phyloP scores from a whole-genome alignment of 192 early-diverging fungal genomes.

The Gigaspora rosea region DNA sequence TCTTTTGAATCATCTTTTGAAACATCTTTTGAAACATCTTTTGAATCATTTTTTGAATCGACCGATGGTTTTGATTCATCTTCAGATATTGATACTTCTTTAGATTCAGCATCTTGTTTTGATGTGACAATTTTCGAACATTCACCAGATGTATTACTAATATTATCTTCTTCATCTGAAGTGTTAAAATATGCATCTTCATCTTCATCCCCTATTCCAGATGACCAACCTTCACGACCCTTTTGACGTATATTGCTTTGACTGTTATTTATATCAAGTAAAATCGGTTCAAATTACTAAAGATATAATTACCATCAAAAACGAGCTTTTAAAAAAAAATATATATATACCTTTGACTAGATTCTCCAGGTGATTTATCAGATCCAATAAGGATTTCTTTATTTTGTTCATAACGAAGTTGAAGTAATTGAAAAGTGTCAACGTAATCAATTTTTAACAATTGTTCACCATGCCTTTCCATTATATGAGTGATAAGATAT shows the following conservation, averaged over 20 bases:
- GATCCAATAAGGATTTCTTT: conserved; percentile 12
- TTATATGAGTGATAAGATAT: conserved; percentile 70
- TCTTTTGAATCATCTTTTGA: not conserved
- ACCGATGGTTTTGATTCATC: not conserved
- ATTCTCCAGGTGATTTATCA: not conserved
- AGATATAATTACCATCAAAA: not conserved
- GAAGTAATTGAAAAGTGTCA: conserved; percentile 59
- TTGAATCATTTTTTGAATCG: not conserved
- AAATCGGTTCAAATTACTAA: not conserved
- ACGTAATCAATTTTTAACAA: conserved; percentile 68
- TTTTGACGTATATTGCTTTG: conserved; percentile 18
- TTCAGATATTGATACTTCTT: no score
- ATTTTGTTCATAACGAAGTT: conserved; percentile 17
- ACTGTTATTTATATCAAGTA: not conserved
- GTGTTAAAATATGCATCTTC: conserved; percentile 86
- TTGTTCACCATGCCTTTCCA: conserved; percentile 56
- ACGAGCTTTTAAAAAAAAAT: not conserved
- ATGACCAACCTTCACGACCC: conserved; percentile 46
- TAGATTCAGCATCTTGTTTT: no score
- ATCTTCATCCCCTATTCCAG: conserved; percentile 62
- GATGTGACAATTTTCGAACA: no score
- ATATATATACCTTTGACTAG: not conserved
- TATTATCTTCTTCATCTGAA: conserved; percentile 60
- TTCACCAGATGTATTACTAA: not conserved
- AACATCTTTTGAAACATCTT: not conserved